phyloP scores from a whole-genome alignment of 2,329 filamentous ascomycete species.

The Pyrenochaeta sp. region DNA sequence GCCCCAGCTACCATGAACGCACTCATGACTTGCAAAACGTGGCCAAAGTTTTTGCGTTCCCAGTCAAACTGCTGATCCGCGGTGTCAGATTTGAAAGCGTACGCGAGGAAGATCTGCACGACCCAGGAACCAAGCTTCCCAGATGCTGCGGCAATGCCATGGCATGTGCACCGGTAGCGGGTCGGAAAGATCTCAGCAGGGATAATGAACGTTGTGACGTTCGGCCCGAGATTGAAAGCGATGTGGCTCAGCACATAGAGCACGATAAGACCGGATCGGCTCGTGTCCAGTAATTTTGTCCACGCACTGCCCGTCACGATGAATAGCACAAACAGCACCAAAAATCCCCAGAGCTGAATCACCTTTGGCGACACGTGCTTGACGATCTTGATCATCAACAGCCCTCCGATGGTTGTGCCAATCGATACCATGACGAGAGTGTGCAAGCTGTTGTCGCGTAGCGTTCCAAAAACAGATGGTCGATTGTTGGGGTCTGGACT shows the following conservation, averaged over 20 bases:
- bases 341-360: slow-evolving; percentile 46
- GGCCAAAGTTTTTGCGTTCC: slow-evolving; percentile 40
- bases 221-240: slow-evolving; percentile 47
- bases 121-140: slow-evolving; percentile 63
- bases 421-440: slow-evolving; percentile 47
- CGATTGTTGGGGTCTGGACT: slow-evolving; percentile 14
- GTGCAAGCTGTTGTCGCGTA: slow-evolving; percentile 41
- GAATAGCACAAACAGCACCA: slow-evolving; percentile 42
- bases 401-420: slow-evolving; percentile 40
- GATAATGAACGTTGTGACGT: slow-evolving; percentile 53
- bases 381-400: slow-evolving; percentile 45
- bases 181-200: slow-evolving; percentile 67
- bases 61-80: slow-evolving; percentile 24
- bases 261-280: slow-evolving; percentile 36
- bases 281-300: slow-evolving; percentile 35
- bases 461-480: slow-evolving; percentile 29
- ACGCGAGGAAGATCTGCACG: slow-evolving; percentile 52
- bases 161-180: slow-evolving; percentile 61
- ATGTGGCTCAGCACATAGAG: slow-evolving; percentile 46
- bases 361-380: slow-evolving; percentile 44
- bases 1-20: slow-evolving; percentile 46
- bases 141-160: slow-evolving; percentile 62
- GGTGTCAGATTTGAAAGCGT: slow-evolving; percentile 32
- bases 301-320: slow-evolving; percentile 44
- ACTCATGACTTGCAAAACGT: slow-evolving; percentile 44